phyloP scores from a whole-genome alignment of 2,329 filamentous ascomycete genomes.

The Zasmidium citrigriseum region DNA sequence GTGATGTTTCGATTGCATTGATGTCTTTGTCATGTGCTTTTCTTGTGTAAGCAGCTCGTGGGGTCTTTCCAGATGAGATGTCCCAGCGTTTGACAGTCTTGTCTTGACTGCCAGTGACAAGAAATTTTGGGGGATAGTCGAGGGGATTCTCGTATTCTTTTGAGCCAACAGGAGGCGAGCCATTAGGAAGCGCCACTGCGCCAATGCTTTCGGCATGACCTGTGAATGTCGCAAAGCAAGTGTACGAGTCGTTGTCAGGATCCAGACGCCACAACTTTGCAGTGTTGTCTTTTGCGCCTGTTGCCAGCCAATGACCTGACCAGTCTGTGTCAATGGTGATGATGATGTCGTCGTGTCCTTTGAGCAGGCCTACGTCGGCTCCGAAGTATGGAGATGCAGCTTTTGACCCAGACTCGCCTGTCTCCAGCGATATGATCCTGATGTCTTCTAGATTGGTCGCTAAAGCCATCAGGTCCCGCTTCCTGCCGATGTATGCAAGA shows the following conservation, averaged over 20 bases:
- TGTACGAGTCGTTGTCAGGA: constrained; percentile 69
- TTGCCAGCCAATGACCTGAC: constrained; percentile 96
- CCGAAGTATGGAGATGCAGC: constrained; percentile 67
- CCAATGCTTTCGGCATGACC: constrained; percentile 94
- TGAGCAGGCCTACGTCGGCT: constrained; percentile 80
- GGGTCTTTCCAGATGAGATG: constrained; percentile 56
- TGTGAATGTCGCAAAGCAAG: constrained; percentile 78
- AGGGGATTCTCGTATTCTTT: constrained; percentile 72
- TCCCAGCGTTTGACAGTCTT: constrained; percentile 96
- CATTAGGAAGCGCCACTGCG: constrained; percentile 79
- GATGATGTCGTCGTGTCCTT: constrained; percentile 92
- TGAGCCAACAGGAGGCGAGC: constrained; percentile 66
- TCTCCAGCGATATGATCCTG: constrained; percentile 73
- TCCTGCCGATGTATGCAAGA: constrained; percentile 78
- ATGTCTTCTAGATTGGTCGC: constrained; percentile 96
- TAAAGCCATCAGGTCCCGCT: constrained; percentile 79
- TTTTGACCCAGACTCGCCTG: constrained; percentile 21
- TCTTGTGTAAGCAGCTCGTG: constrained; percentile 77
- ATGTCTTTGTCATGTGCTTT: constrained; percentile 99
- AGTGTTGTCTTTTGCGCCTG: constrained; percentile 94
- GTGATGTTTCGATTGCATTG: constrained; percentile 78
- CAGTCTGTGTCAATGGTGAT: constrained; percentile 93
- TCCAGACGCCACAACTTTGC: constrained; percentile 90
- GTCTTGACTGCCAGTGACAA: constrained; percentile 92
- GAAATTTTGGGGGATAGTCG: constrained; percentile 75